Evolutionary conservation across 352 stramenopile genomes (phyloP), one percentile per base, ranked within the genome.

Genomic region (Phytophthora fragariae): DNA sequence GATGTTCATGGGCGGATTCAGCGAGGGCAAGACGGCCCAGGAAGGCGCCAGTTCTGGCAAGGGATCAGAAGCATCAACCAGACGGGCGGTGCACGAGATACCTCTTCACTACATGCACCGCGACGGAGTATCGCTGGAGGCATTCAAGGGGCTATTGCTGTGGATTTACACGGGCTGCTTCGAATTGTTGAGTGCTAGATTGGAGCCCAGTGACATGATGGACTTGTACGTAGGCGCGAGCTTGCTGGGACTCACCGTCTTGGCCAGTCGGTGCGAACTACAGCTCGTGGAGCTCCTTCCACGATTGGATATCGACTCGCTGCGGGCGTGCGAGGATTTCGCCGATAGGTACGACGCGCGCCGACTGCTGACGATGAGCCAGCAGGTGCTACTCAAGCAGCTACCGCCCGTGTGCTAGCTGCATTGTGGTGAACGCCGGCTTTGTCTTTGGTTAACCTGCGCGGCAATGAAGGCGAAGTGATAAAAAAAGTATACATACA

Each of bases 1-100:
- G 8, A 93, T 95, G 86, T 92, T 95, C 58, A 84, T 85, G 4
- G 88, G 86, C n/a, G 84, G 88, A 15, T 95, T 95, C 50, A 88
- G 85, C 44, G 86, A 95, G 82, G 85, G 83, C n/a, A 71, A 74
- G 10, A 59, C 59, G 5, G 58, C 62, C 6, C 62, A 62, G 73
- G 46, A 57, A 41, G 41, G 35, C 10, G 62, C 44, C 41, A 49
- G 41, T 49, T 33, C 27, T 50, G 37, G 7, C 0, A 52, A 56
- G 19, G 55, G 19, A 60, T 55, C 62, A 5, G 33, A 61, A 19
- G 24, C 47, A 0, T 52, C 56, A 14, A 31, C 33, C 14, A 62
- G 37, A 6, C 59, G 29, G 15, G 29, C 35, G 2, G 19, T 84
- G n/a, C 86, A 90, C 47, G 81, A 88, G 55, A 89, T 94, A 27